Evolutionary conservation across 75 land plant genomes (phyloP), one percentile per base, ranked within the genome.

Genomic region (Selaginella moellendorffii): DNA sequence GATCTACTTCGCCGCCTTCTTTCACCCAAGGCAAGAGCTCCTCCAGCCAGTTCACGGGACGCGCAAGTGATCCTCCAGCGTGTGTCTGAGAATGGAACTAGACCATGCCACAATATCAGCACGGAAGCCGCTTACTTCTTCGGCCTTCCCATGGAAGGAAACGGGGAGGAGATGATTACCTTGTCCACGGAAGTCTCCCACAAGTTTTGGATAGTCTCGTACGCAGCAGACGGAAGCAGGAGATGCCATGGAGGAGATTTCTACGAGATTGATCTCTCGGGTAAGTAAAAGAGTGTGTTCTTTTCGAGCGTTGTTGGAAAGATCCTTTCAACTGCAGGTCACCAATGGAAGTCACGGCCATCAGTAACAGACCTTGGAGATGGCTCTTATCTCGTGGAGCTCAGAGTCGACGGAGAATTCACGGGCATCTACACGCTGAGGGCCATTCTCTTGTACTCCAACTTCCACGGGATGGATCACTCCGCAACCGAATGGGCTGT

Each of bases 71-170:
- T n/a, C n/a, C n/a, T n/a, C n/a, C n/a, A n/a, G n/a, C n/a, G n/a
- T n/a, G 75, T 88, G 83, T 52, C 65, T n/a, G 58, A 42, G 21
- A 64, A 64, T 64, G 66, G 66, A 18, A 64, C 28, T 5, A 64
- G 9, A 31, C 14, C 22, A 19, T 64, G 66, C 22, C 66, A 64
- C 66, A 36, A 42, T 21, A 36, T 8, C 54, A 25, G 24, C 20
- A 64, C 66, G 1, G 24, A 1, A 27, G 2, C 24, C 5, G 54
- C 66, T 10, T 10, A 10, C 24, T 42, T 64, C 29, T 64, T 64
- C 26, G 68, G 63, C 18, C 25, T 66, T 20, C 68, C 62, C 20
- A 24, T 17, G 2, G 26, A 53, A 53, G 18, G 19, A 24, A 24
- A 9, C 17, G 18, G 27, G 24, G 24, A 22, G 17, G 19, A 18